These are phyloP conservation scores for Basipetospora chlamydospora DNA, from an alignment of 2,329 filamentous ascomycete genomes.

Conservation along the genomic window DNA sequence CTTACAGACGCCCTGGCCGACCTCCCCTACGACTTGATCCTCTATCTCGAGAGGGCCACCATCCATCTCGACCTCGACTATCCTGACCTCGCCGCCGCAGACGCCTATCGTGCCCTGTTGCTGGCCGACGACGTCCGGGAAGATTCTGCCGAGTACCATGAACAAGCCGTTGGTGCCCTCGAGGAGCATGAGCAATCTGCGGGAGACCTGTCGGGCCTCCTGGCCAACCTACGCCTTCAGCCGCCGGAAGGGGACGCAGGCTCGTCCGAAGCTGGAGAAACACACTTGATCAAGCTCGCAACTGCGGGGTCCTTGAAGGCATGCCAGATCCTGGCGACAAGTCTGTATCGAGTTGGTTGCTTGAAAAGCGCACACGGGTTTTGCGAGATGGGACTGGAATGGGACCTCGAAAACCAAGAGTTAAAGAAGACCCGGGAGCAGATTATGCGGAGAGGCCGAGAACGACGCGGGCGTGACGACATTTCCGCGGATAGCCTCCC, in stretches of 20 bases:
- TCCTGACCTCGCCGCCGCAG: conserved; percentile 76
- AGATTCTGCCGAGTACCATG: conserved; percentile 71
- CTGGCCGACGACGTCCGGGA: conserved; percentile 68
- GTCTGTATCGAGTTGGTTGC: conserved; percentile 50
- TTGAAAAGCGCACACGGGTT: conserved; percentile 54
- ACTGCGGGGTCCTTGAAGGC: conserved; percentile 36
- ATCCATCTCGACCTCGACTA: conserved; percentile 65
- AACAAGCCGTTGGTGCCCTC: conserved; percentile 44
- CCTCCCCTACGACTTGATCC: conserved; percentile 45
- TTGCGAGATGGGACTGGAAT: conserved; percentile 42
- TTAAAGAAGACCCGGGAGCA: conserved; percentile 38
- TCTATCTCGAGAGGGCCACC: conserved; percentile 55
- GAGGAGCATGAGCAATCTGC: conserved; percentile 16
- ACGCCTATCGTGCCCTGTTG: conserved; percentile 82
- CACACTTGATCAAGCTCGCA: conserved; percentile 20
- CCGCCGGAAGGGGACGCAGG: no score
- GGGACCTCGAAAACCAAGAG: conserved; percentile 39
- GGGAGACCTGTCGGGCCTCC: no score
- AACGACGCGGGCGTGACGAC: conserved; percentile 29
- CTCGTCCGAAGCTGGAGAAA: conserved; percentile 10
- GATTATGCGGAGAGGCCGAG: conserved; percentile 37
- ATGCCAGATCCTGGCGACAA: conserved; percentile 43
- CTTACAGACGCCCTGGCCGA: conserved; percentile 39
- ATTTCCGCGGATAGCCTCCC: conserved; percentile 44
- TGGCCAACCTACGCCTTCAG: no score